Conservation (phyloP, 164 flowering plant genomes). For the Tetrastigma voinierianum region DNA sequence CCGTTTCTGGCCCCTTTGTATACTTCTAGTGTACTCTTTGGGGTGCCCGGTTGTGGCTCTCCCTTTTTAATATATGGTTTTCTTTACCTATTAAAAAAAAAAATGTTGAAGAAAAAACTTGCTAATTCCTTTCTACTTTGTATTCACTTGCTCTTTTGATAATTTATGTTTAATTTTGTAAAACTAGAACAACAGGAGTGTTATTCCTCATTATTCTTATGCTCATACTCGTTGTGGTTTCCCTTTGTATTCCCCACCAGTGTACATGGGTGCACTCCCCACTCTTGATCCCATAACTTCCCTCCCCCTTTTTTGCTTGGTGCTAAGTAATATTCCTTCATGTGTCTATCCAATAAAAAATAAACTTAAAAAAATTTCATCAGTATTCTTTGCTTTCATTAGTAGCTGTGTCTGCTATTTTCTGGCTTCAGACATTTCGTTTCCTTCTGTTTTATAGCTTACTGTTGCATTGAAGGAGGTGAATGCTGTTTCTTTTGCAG, state of each 20-base stretch:
- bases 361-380: too few relatives aligned
- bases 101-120: neutral
- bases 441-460: neutral
- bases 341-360: too few relatives aligned
- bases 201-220: neutral
- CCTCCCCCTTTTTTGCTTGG: too few relatives aligned
- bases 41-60: too few relatives aligned
- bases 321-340: too few relatives aligned
- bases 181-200: neutral
- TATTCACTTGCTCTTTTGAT: neutral
- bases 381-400: neutral
- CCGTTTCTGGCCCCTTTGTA: too few relatives aligned
- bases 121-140: neutral
- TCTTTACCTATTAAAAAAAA: too few relatives aligned
- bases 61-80: too few relatives aligned
- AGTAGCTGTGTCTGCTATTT: neutral
- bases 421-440: neutral
- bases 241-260: too few relatives aligned
- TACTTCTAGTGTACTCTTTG: too few relatives aligned
- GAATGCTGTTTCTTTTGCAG: slow-evolving; percentile 40
- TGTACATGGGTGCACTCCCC: neutral
- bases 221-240: too few relatives aligned
- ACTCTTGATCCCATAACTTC: too few relatives aligned
- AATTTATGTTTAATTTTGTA: neutral
- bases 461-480: neutral